Base-by-base conservation (phyloP, 257 asterid species). In the Solanum megistacrolobum region DNA sequence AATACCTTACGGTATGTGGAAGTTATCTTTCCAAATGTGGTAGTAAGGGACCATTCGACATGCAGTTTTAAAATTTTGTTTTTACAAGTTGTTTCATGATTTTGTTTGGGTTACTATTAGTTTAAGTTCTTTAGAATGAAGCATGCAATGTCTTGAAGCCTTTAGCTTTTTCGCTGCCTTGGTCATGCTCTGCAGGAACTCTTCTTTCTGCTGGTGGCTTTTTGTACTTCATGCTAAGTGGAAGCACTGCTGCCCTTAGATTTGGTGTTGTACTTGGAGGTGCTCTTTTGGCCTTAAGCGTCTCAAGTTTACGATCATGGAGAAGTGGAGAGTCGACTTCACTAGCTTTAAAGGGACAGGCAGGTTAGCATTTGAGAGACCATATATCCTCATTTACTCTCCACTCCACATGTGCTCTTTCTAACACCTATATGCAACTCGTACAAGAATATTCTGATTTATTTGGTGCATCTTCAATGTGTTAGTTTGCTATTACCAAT, bases 221-320 rank as follows among this genome's bases (percentile, higher is more conserved):
- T 91, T 91, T 95, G 86, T 90, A 93, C 81, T 96, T 96, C 91
- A 96, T 96, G 99, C 83, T 95, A 66, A 92, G 94, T 41, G 99
- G 98, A 73, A 96, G 95, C 86, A 84, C 93, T 84, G 90, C 96
- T 88, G 97, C 98, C 85, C 91, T 95, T 87, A 93, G 99, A 88
- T 96, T 96, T 83, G 98, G 98, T 71, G 91, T 95, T 89, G 89
- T 95, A 88, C 98, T 95, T 86, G 99, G 99, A 36, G 96, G 98
- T 36, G 35, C 94, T 60, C 96, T 96, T 89, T 92, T 96, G 93
- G 98, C 95, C 83, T 86, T 96, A 88, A 94, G 99, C 89, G 87
- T 95, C 90, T 88, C 96, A 85, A 96, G 98, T 89, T 92, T 96
- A 89, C 93, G 94, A 92, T 92, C 93, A n/a, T 94, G 97, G 98